Base-by-base conservation (phyloP, 1,139 yeast species). In the Lodderomyces jiufengensis region DNA sequence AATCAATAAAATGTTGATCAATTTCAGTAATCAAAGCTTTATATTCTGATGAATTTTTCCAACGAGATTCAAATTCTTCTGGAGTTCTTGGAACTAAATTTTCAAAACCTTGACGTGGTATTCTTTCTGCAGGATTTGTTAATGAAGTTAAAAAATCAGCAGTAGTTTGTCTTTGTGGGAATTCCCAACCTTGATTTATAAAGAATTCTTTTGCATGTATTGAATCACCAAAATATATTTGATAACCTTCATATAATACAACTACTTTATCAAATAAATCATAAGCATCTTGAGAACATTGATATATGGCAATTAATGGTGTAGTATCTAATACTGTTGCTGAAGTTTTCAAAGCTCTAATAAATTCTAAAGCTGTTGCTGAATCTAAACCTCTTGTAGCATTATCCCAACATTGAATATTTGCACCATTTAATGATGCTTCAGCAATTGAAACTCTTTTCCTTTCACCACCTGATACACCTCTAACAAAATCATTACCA, bases 201-300 rank as follows among this genome's bases (percentile, higher is more conserved):
- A 85, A 63, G 49, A 52, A 75, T 3, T 49, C 53, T 48, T 65
- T 72, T 1, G 79, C 80, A 11, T 54, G 48, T 26, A 54, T 55
- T 8, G 78, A 70, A 29, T 74, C 72, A 42, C 95, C 95, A 50
- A 70, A 85, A 61, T 56, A 86, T 39, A 87, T 80, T 57, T 86
- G 95, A 49, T 81, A 74, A 34, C 95, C 95, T 44, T 78, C 82
- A 52, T 85, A 84, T 33, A 86, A 62, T 15, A 86, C 78, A 26
- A 78, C 66, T 8, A 82, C 94, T 44, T 81, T 79, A 59, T 85
- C 90, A 52, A 86, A 86, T 41, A 80, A 60, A 39, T 59, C 60
- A 36, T 84, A 85, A 43, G 87, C 83, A 50, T 77, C 84, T 60
- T 85, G 88, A 12, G 90, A 80, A 49, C 92, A 85, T 62, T 85